These are phyloP conservation scores for Pichia sp. DNA, from an alignment of 1,139 yeast genomes.

Conservation along the genomic window DNA sequence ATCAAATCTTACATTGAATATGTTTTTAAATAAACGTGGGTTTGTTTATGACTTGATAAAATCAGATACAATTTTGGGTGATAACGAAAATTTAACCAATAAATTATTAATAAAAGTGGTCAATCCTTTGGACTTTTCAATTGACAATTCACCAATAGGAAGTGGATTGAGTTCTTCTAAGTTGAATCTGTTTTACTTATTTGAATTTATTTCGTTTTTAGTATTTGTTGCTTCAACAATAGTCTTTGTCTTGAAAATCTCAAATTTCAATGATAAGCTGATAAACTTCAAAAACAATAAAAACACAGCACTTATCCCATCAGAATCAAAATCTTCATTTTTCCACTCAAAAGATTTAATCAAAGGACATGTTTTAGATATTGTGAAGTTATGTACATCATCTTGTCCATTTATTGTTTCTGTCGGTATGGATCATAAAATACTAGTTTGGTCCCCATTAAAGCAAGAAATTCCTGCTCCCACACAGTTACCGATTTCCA, in stretches of 20 bases:
- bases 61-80: neutral
- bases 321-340: constrained; percentile 1
- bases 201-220: constrained; percentile 37
- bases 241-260: constrained; percentile 27
- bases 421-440: constrained; percentile 64
- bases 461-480: constrained; percentile 38
- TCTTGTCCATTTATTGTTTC: constrained; percentile 56
- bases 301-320: constrained; percentile 10
- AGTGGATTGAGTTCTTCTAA: neutral
- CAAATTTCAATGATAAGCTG: constrained; percentile 6
- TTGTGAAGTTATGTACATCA: constrained; percentile 50
- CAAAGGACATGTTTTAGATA: constrained; percentile 54
- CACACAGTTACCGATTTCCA: constrained; percentile 33
- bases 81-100: too few relatives aligned
- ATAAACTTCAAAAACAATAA: constrained; percentile 2
- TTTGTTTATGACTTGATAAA: constrained; percentile 20
- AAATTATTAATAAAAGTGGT: constrained; percentile 1
- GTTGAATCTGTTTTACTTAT: constrained; percentile 31
- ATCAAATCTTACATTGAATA: constrained; percentile 11
- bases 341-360: constrained; percentile 45
- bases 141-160: neutral
- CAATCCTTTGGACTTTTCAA: constrained; percentile 2
- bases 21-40: constrained; percentile 23
- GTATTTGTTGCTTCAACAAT: constrained; percentile 33
- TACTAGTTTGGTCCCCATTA: constrained; percentile 69